Evolutionary conservation across 2,329 filamentous ascomycete genomes (phyloP), one percentile per base, ranked within the genome.

Genomic region (Fusarium brevicatenulatum): DNA sequence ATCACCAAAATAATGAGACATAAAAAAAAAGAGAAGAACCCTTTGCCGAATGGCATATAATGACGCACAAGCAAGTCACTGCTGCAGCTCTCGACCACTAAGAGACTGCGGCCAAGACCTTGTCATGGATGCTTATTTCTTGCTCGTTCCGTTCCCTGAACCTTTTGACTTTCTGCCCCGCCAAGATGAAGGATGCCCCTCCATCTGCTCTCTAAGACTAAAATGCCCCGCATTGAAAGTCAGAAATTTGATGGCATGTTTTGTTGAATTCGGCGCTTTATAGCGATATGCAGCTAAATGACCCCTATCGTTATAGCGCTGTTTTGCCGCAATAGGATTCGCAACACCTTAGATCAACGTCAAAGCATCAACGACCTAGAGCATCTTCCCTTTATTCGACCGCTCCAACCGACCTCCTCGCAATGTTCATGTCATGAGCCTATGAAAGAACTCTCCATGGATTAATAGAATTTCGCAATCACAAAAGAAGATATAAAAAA

Each of bases 351-450:
- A 52, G 68, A 62, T 71, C 66, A 70, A 74, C 71, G 63, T 74
- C 73, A 56, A 75, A 69, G 73, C 76, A 77, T 71, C 62, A 52
- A 69, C 71, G 69, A 74, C 72, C 72, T 64, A 68, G 50, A 68
- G 63, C 66, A 71, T 64, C 65, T 49, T 63, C 53, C 53, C 52
- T 66, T 61, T 61, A 69, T 63, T 73, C 56, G 63, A 66, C 63
- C 50, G 64, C 60, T 56, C 58, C 54, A 63, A 68, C 61, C 55
- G 37, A 55, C 32, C 12, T 55, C 63, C 52, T 56, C 69, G 76
- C 61, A 56, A 77, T 77, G 76, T 76, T 58, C 62, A 76, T 75
- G 67, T 66, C 70, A 77, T 73, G 70, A 76, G 64, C 64, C 55
- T 40, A 28, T 46, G 28, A 23, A 50, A 70, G 40, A 47, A 68